Evolutionary conservation across 2,329 filamentous ascomycete genomes (phyloP), one percentile per base, ranked within the genome.

Genomic region (Colletotrichum cereale): DNA sequence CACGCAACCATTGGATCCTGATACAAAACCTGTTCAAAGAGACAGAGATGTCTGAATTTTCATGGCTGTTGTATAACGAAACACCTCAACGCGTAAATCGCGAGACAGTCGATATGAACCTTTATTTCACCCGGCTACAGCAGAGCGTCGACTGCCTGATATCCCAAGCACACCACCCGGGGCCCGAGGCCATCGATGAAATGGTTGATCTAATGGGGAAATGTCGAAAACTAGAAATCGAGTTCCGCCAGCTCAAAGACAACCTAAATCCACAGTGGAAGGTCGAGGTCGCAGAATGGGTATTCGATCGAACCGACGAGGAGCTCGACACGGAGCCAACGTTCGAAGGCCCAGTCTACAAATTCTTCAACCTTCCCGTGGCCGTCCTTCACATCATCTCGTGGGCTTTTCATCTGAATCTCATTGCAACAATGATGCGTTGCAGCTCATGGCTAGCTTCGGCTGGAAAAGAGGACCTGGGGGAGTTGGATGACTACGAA

Each of bases 1-100:
- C 74, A 14, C 74, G 75, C 48, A 76, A 75, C 48, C 74, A 73
- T 31, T 72, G 74, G 50, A 52, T 75, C 14, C 64, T 71, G 26
- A 60, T 76, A n/a, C 72, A 71, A 26, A 72, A 67, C 34, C 40
- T 76, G 8, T 67, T 74, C 48, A 72, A 73, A 18, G 63, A 63
- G 5, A 24, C 63, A 3, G 75, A 76, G 40, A 47, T 66, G 44
- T 58, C 72, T 11, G 64, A 73, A 14, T 76, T 71, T 40, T 67
- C 66, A 2, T 76, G 74, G 74, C 60, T 76, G 3, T 56, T 75
- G 14, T 68, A 69, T 47, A 71, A 74, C 47, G 65, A 73, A 12
- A 65, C 70, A 3, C 36, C 60, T 16, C 58, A 71, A 16, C n/a
- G 47, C 7, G 42, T n/a, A 8, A 73, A 75, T 16, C 70, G 66